Evolutionary conservation across 208 protist species (phyloP).

Genomic region (Jaenimonas drosophilae): DNA sequence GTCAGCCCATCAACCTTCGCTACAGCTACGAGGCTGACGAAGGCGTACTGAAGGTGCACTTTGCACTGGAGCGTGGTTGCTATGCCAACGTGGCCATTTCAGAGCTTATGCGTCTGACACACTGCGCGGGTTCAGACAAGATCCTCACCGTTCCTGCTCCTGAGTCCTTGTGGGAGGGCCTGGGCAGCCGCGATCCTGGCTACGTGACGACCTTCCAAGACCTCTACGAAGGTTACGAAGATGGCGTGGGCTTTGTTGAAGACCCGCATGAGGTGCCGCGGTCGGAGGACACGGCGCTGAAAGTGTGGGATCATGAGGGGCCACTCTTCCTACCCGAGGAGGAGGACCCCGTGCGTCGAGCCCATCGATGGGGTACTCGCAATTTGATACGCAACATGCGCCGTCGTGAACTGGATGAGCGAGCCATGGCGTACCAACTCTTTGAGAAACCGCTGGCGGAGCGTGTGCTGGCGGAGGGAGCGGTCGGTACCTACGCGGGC

Average conservation of each 20-base stretch:
- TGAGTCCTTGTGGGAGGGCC: slow-evolving; percentile 27
- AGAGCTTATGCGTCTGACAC: slow-evolving; percentile 62
- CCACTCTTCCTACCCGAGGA: slow-evolving; percentile 44
- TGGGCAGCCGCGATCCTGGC: slow-evolving; percentile 56
- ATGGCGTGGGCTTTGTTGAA: slow-evolving; percentile 55
- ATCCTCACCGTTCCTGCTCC: slow-evolving; percentile 49
- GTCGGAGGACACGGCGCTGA: slow-evolving; percentile 14
- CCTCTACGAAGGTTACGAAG: slow-evolving; percentile 71
- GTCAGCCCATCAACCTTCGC: slow-evolving; percentile 50
- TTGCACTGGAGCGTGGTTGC: slow-evolving; percentile 72
- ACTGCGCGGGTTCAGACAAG: slow-evolving; percentile 54
- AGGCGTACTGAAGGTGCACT: slow-evolving; percentile 39
- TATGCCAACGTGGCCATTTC: slow-evolving; percentile 83
- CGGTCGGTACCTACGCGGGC: slow-evolving; percentile 55
- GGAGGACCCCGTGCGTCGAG: slow-evolving; percentile 45
- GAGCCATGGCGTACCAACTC: slow-evolving; percentile 29
- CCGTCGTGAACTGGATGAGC: slow-evolving; percentile 34
- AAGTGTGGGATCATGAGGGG: slow-evolving; percentile 41
- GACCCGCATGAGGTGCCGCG: slow-evolving; percentile 25
- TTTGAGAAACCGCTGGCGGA: slow-evolving; percentile 64
- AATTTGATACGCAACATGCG: slow-evolving; percentile 68
- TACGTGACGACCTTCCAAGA: slow-evolving; percentile 76
- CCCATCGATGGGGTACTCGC: slow-evolving; percentile 41
- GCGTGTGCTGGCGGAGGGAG: slow-evolving; percentile 38
- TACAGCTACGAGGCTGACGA: slow-evolving; percentile 39